Percentiles rank a stretch among this genome's conserved stretches.
Conservation (phyloP, 768 basidiomycete species). For the Lentinula edodes region DNA sequence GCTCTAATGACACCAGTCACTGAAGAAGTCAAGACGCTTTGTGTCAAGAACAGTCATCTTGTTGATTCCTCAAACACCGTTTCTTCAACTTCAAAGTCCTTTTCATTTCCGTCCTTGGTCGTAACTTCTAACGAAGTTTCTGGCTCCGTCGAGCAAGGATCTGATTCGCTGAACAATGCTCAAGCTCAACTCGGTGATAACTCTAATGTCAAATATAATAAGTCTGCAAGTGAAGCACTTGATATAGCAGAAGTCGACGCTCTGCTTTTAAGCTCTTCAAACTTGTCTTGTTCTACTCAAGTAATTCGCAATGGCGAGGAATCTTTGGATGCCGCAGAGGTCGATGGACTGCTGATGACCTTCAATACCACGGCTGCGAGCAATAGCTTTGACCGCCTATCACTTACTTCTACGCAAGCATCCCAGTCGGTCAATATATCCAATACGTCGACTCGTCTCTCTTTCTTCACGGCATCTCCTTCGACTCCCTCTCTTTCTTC, state of each 20-base stretch:
- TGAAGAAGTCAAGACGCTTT: background rate
- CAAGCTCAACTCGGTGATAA: background rate
- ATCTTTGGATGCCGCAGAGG: background rate
- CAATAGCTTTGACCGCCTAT: background rate
- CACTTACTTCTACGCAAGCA: background rate
- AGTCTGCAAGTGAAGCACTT: no score
- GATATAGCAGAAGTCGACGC: no score
- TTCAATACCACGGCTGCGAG: background rate
- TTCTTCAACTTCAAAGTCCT: background rate
- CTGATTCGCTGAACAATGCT: background rate
- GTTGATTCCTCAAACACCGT: background rate
- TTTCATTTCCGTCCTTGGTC: background rate
- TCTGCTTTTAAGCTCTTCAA: no score
- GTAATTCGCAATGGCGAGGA: background rate
- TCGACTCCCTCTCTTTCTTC: background rate
- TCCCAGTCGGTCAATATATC: background rate
- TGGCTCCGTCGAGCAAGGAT: background rate
- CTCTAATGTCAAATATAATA: no score
- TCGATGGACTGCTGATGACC: background rate
- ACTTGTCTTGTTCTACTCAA: no score
- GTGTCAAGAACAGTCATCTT: background rate
- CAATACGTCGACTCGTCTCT: background rate
- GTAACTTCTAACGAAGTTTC: background rate
- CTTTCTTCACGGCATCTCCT: background rate
- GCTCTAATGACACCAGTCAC: background rate